Evolutionary conservation across 371 early-diverging fungal genomes (phyloP).

Genomic region (Saksenaea oblongispora): DNA sequence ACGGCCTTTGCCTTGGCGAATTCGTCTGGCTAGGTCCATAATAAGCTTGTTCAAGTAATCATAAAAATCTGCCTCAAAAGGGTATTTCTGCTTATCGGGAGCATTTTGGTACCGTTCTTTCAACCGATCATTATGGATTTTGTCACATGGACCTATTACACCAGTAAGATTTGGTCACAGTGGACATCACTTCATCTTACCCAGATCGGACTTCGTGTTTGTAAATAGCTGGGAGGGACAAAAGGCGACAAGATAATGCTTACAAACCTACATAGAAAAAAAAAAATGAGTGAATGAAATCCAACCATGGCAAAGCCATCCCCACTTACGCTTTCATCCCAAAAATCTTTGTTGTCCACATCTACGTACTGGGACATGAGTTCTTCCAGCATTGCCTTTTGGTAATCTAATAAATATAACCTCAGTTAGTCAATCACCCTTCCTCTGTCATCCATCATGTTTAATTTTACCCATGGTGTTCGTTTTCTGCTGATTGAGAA

Average conservation of each 20-base stretch:
- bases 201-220: slow-evolving; percentile 88
- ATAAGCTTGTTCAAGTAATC: slow-evolving; percentile 71
- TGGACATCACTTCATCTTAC: slow-evolving; percentile 34
- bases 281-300: background rate
- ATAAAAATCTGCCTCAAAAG: slow-evolving; percentile 79
- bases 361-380: slow-evolving; percentile 78
- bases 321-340: slow-evolving; percentile 61
- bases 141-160: slow-evolving; percentile 63
- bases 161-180: background rate
- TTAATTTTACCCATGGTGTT: background rate
- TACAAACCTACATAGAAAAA: slow-evolving; percentile 68
- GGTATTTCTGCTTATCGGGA: slow-evolving; percentile 64
- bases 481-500: background rate
- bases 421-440: slow-evolving; percentile 6
- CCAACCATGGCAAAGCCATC: background rate
- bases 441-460: background rate
- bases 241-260: slow-evolving; percentile 82
- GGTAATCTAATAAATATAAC: slow-evolving; percentile 51
- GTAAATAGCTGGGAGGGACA: slow-evolving; percentile 86
- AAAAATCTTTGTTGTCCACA: slow-evolving; percentile 65
- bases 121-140: slow-evolving; percentile 83
- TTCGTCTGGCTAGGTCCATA: slow-evolving; percentile 75
- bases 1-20: slow-evolving; percentile 74
- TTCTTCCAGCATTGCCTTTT: slow-evolving; percentile 77
- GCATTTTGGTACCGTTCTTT: slow-evolving; percentile 73